Percentiles rank a stretch among this genome's conserved stretches.
phyloP scores from a whole-genome alignment of 257 asterid species.

The Primulina huaijiensis region DNA sequence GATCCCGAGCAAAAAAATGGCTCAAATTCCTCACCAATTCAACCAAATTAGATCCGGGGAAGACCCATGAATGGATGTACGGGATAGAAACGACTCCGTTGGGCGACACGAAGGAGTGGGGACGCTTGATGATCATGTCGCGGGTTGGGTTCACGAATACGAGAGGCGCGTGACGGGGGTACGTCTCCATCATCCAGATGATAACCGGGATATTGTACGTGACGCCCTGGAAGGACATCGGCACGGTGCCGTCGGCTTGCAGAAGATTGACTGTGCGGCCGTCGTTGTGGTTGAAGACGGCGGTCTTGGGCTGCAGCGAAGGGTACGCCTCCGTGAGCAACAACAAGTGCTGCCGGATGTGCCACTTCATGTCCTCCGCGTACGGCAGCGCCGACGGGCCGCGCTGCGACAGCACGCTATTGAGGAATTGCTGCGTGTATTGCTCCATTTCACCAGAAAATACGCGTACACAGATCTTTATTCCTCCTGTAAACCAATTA shows the following conservation, averaged over 20 bases:
- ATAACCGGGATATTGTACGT: conserved; percentile 83
- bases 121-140: conserved; percentile 81
- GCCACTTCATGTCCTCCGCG: conserved; percentile 72
- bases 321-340: conserved; percentile 59
- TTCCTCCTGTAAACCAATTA: neutral
- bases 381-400: conserved; percentile 78
- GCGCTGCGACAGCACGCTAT: conserved; percentile 71
- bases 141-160: conserved; percentile 86
- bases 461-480: neutral
- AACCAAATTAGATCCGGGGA: conserved; percentile 74
- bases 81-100: conserved; percentile 82
- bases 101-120: conserved; percentile 78
- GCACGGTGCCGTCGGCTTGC: conserved; percentile 86
- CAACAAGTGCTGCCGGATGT: conserved; percentile 74
- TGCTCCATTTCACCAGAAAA: conserved; percentile 34
- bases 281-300: conserved; percentile 89
- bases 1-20: conserved; percentile 71
- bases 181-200: conserved; percentile 87
- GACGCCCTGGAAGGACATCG: conserved; percentile 61
- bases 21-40: conserved; percentile 66
- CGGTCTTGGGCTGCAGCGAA: conserved; percentile 74
- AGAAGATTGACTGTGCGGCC: conserved; percentile 83
- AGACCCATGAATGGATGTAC: conserved; percentile 69
- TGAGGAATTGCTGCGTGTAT: conserved; percentile 68
- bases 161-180: conserved; percentile 81